A percentile compares a stretch with the other conserved stretches of the same genome.
Conservation (phyloP, 345 rosid genomes). For the Ceriops decandra region DNA sequence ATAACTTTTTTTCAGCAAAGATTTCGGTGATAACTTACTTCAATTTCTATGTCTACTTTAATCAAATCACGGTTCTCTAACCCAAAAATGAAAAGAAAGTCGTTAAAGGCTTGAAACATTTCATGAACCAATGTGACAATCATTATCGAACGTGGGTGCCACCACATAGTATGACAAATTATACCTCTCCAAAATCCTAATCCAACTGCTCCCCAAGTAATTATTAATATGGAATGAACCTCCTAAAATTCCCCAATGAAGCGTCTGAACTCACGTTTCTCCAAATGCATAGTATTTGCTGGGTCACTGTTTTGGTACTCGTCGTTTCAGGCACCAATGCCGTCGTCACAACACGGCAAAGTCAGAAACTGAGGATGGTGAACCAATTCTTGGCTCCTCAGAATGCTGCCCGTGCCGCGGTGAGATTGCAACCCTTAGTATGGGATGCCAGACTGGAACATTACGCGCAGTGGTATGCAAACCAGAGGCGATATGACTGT, state of each 20-base stretch:
- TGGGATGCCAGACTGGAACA: conserved; percentile 55
- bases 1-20: too few species aligned
- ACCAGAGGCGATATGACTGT: conserved; percentile 63
- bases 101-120: not conserved
- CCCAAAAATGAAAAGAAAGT: not conserved
- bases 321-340: conserved; percentile 12
- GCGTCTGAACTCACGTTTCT: not conserved
- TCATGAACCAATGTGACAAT: conserved; percentile 41
- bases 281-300: conserved; percentile 11
- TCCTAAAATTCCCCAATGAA: not conserved
- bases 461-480: conserved; percentile 63
- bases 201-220: not conserved
- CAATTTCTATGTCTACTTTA: too few species aligned
- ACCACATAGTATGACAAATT: conserved; percentile 20
- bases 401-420: conserved; percentile 49
- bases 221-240: not conserved
- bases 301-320: conserved; percentile 10
- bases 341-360: not conserved
- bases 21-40: too few species aligned
- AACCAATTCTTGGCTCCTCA: conserved; percentile 63
- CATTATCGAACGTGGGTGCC: conserved; percentile 54
- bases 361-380: conserved; percentile 11
- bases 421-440: conserved; percentile 44
- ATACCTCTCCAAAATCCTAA: not conserved
- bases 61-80: too few species aligned